These are phyloP conservation scores for Colletotrichum tanaceti DNA, from an alignment of 2,329 filamentous ascomycete species.

Conservation along the genomic window DNA sequence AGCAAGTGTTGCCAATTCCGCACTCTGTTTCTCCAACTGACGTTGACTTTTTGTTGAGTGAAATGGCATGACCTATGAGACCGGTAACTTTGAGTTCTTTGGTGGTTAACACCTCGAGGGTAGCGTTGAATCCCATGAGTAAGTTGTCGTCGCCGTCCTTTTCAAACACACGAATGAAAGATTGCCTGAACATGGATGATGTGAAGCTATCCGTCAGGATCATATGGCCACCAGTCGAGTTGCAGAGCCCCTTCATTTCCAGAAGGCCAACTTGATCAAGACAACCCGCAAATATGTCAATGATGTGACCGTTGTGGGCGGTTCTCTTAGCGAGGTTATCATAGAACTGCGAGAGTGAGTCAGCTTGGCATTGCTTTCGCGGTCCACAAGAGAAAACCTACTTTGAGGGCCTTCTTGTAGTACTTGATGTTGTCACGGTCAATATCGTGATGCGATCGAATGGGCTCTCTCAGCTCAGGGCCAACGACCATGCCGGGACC, in stretches of 20 bases:
- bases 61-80: slow-evolving; percentile 95
- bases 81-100: slow-evolving; percentile 99
- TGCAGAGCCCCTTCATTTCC: slow-evolving; percentile 97
- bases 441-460: slow-evolving; percentile 98
- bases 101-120: slow-evolving; percentile 93
- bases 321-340: slow-evolving; percentile 93
- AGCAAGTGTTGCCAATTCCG: slow-evolving; percentile 97
- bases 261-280: slow-evolving; percentile 96
- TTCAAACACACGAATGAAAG: slow-evolving; percentile 95
- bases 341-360: slow-evolving; percentile 75
- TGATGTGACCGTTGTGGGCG: slow-evolving; percentile 95
- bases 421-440: slow-evolving; percentile 99
- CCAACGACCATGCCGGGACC: slow-evolving; percentile 97
- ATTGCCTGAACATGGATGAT: slow-evolving; percentile 99
- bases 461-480: slow-evolving; percentile 93
- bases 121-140: slow-evolving; percentile 97
- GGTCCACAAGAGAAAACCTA: slow-evolving; percentile 52
- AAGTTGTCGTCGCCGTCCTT: slow-evolving; percentile 96
- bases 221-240: slow-evolving; percentile 97
- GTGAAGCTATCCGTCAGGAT: slow-evolving; percentile 98
- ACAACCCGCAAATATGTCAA: slow-evolving; percentile 97
- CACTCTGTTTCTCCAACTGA: slow-evolving; percentile 98
- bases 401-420: slow-evolving; percentile 98
- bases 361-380: slow-evolving; percentile 40
- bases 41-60: slow-evolving; percentile 96